phyloP scores from a whole-genome alignment of 2,329 filamentous ascomycete species.

The Talaromyces sp. region DNA sequence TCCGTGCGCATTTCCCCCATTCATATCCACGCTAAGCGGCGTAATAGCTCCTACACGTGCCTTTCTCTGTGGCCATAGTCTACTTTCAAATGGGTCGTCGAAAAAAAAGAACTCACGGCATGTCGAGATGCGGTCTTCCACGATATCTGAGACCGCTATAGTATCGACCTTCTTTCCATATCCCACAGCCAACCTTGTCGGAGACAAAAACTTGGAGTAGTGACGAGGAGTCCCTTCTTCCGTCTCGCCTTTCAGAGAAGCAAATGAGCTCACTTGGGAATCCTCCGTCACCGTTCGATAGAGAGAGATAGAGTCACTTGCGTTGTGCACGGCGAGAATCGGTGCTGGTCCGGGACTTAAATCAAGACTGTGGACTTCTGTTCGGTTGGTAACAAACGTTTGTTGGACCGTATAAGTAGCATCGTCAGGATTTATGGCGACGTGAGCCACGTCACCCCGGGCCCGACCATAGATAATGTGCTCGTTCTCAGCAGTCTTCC shows the following conservation, averaged over 20 bases:
- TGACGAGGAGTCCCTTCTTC: slow-evolving; percentile 35
- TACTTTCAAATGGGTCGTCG: slow-evolving; percentile 12
- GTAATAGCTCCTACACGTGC: slow-evolving; percentile 32
- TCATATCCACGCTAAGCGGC: slow-evolving; percentile 24
- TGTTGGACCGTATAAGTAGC: slow-evolving; percentile 28
- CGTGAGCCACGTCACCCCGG: slow-evolving; percentile 47
- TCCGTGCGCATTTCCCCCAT: slow-evolving; percentile 31
- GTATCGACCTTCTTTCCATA: slow-evolving; percentile 38
- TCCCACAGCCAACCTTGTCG: slow-evolving; percentile 49
- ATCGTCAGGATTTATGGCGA: slow-evolving; percentile 29
- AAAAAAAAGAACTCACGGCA: slow-evolving; percentile 33
- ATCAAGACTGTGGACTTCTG: slow-evolving; percentile 45
- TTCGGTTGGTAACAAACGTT: slow-evolving; percentile 42
- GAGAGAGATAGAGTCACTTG: slow-evolving; percentile 45
- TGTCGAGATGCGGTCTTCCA: slow-evolving; percentile 37
- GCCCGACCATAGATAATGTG: slow-evolving; percentile 54
- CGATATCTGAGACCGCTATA: slow-evolving; percentile 50
- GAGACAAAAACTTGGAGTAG: slow-evolving; percentile 51
- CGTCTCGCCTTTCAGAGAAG: slow-evolving; percentile 19
- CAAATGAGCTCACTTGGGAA: slow-evolving; percentile 34
- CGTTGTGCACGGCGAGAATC: slow-evolving; percentile 50
- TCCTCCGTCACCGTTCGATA: slow-evolving; percentile 37
- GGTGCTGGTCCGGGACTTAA: slow-evolving; percentile 37
- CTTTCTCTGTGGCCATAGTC: slow-evolving; percentile 13
- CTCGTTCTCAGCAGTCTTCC: slow-evolving; percentile 32